Base-by-base conservation (phyloP, 805 yeast genomes). In the Metschnikowia bowlesiae region DNA sequence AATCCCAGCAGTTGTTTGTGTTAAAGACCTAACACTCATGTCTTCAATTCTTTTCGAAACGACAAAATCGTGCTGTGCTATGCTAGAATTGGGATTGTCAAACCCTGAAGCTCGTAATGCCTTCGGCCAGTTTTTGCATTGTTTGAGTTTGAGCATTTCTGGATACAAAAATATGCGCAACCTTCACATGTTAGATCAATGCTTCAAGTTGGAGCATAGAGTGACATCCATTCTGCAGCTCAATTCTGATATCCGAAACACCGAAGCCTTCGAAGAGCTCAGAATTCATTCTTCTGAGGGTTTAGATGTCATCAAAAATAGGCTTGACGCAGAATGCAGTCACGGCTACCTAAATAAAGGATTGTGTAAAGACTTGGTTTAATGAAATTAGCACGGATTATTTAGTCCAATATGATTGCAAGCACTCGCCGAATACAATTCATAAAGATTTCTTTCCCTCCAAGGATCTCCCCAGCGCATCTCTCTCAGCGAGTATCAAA, bases 401-500 rank as follows among this genome's bases (percentile, higher is more conserved):
- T 31, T n/a, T 39, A 18, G 43, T 22, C 34, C 14, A 10, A 14
- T 30, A 33, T n/a, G 22, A 22, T 33, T 9, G 18, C n/a, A 13
- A 32, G 8, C 28, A 39, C 38, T 42, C 31, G 6, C n/a, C n/a
- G 8, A n/a, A 32, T 33, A n/a, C 45, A 26, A 28, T 8, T 33
- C 28, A 42, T n/a, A 14, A 31, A 31, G 37, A 40, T n/a, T 31
- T 39, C 42, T 26, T 32, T n/a, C 14, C 45, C 44, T 60, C 60
- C 5, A 58, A 52, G 48, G 59, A 49, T 46, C 75, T 76, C 11
- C 75, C 82, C 47, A 73, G 77, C 11, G 86, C 87, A 65, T 94
- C 99, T 51, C 80, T 63, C 53, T 78, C 81, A 9, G 97, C 97
- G 62, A 94, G 78, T 47, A 81, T 76, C 35, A 85, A 67, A 10